phyloP scores from a whole-genome alignment of 116 monocot species.

The Dioscorea cayenensis region DNA sequence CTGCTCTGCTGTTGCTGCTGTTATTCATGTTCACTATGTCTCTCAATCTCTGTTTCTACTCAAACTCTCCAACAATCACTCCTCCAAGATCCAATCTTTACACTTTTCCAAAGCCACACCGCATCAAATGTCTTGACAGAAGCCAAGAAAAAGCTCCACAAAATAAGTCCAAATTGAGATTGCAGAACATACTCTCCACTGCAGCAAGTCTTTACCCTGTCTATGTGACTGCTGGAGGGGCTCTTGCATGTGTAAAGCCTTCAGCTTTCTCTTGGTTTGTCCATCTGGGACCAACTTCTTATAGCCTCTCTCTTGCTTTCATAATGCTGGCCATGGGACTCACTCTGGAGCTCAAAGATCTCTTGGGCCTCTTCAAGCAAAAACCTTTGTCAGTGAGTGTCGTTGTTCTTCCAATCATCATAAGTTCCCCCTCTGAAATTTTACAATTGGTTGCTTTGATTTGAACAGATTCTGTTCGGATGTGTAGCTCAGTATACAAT shows the following conservation, averaged over 20 bases:
- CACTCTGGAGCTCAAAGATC: constrained; percentile 50
- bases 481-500: constrained; percentile 64
- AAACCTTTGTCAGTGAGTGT: constrained; percentile 45
- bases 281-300: constrained; percentile 42
- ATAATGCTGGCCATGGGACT: constrained; percentile 81
- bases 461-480: constrained; percentile 50
- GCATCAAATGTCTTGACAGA: constrained; percentile 16
- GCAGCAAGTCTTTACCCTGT: constrained; percentile 65
- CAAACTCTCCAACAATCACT: neutral
- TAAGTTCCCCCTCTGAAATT: neutral
- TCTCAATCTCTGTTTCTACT: constrained; percentile 11
- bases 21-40: constrained; percentile 7
- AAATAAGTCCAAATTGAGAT: constrained; percentile 13
- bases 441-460: neutral
- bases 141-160: constrained; percentile 1
- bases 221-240: constrained; percentile 57
- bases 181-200: constrained; percentile 31
- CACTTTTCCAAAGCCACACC: neutral
- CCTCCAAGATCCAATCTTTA: constrained; percentile 8
- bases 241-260: constrained; percentile 50
- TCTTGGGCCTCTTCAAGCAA: constrained; percentile 28
- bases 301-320: constrained; percentile 56
- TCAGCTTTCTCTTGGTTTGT: constrained; percentile 75
- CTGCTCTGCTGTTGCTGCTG: too few species aligned
- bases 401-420: too few species aligned